Percentiles rank a stretch among this genome's conserved stretches.
Conservation (phyloP, 75 land plant genomes). For the Ceratopteris richardii region DNA sequence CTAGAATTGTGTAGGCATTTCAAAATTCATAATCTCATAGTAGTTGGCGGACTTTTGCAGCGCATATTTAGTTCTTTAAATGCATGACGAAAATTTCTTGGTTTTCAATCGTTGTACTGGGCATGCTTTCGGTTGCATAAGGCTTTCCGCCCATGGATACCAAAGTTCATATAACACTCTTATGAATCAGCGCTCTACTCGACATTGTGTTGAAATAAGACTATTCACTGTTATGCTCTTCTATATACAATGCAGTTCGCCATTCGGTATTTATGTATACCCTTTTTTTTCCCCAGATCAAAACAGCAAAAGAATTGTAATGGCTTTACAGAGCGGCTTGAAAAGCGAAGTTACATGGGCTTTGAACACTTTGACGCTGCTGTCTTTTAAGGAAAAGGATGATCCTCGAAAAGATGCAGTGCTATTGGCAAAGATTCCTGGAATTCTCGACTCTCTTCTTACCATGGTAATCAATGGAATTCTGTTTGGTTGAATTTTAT, state of each 20-base stretch:
- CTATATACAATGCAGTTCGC: too few species aligned
- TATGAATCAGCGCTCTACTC: too few species aligned
- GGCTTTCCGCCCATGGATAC: background rate
- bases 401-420: conserved; percentile 77
- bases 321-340: conserved; percentile 94
- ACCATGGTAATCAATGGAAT: conserved; percentile 56
- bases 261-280: too few species aligned
- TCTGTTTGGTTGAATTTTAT: too few species aligned
- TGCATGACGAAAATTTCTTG: background rate
- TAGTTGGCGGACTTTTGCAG: background rate
- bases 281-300: conserved; percentile 46
- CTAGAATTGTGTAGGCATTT: too few species aligned
- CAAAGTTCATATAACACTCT: background rate
- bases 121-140: background rate
- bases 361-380: conserved; percentile 68
- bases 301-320: conserved; percentile 80
- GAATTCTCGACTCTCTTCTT: conserved; percentile 86
- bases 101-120: background rate
- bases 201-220: too few species aligned
- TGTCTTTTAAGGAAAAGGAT: conserved; percentile 99
- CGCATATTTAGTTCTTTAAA: background rate
- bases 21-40: too few species aligned
- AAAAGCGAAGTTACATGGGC: conserved; percentile 98
- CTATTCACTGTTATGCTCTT: too few species aligned
- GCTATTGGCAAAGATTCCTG: conserved; percentile 87